Conservation (phyloP, 257 asterid genomes). For the Linderniella brevidens region DNA sequence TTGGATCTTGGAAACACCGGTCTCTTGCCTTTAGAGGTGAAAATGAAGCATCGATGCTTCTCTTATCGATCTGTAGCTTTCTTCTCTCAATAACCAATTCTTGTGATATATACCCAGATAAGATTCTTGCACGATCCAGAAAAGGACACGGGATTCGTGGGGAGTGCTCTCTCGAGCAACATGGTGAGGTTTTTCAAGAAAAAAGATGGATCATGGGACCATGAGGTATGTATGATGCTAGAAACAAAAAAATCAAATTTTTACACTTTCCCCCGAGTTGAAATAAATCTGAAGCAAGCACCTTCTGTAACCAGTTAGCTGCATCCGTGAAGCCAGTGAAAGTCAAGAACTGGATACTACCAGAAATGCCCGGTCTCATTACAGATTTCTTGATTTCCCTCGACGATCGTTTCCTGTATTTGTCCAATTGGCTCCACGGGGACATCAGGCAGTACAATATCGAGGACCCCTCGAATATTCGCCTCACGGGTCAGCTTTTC, state of each 20-base stretch:
- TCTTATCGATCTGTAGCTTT: no score
- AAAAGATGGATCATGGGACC: constrained; percentile 65
- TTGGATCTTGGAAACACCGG: constrained; percentile 88
- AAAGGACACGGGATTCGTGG: constrained; percentile 82
- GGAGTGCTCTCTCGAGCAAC: constrained; percentile 79
- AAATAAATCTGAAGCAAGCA: constrained; percentile 30
- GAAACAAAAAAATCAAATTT: no score
- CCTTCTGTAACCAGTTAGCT: constrained; percentile 82
- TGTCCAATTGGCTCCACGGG: constrained; percentile 92
- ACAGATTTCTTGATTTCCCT: constrained; percentile 1
- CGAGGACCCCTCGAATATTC: constrained; percentile 55
- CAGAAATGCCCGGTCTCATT: not conserved
- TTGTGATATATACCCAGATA: constrained; percentile 23
- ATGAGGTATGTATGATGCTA: constrained; percentile 30
- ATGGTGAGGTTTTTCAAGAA: constrained; percentile 84
- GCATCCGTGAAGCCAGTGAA: not conserved
- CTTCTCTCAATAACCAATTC: not conserved
- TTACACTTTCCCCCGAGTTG: constrained; percentile 24
- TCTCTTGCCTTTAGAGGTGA: constrained; percentile 74
- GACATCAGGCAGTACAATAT: constrained; percentile 76
- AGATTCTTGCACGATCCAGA: constrained; percentile 81
- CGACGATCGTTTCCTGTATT: constrained; percentile 16
- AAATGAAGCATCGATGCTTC: no score
- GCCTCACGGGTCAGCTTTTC: constrained; percentile 38
- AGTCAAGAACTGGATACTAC: no score